These are phyloP conservation scores for Tanacetum coccineum DNA, from an alignment of 129 eudicot genomes.

Conservation along the genomic window DNA sequence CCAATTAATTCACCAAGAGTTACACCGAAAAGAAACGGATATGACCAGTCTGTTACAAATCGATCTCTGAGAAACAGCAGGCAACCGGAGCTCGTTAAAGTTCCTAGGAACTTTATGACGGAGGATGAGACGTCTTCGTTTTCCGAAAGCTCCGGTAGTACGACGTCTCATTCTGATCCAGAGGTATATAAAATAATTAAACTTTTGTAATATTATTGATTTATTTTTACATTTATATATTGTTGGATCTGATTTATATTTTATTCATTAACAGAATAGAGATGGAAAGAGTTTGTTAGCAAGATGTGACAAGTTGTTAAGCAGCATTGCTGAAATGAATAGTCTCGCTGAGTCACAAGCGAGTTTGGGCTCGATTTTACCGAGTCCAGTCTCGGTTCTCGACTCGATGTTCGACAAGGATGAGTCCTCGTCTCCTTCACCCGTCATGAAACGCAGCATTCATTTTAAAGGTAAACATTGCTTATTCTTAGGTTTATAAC, in stretches of 20 bases:
- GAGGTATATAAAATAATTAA: slow-evolving; percentile 46
- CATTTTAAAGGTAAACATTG: slow-evolving; percentile 71
- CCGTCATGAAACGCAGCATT: slow-evolving; percentile 55
- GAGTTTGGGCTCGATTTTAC: slow-evolving; percentile 60
- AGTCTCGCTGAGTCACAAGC: slow-evolving; percentile 55
- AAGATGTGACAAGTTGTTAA: slow-evolving; percentile 77
- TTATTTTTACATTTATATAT: neutral
- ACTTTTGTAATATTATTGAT: neutral
- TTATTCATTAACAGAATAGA: slow-evolving; percentile 38
- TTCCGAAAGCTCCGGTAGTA: slow-evolving; percentile 70
- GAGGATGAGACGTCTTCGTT: slow-evolving; percentile 85
- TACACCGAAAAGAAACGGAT: slow-evolving; percentile 36
- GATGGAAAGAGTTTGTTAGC: slow-evolving; percentile 76
- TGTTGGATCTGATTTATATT: too few relatives aligned
- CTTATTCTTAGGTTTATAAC: too few relatives aligned
- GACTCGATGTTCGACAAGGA: slow-evolving; percentile 84
- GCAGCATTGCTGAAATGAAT: slow-evolving; percentile 86
- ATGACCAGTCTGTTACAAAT: slow-evolving; percentile 31
- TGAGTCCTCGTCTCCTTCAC: slow-evolving; percentile 72
- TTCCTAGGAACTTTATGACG: slow-evolving; percentile 11
- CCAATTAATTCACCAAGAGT: slow-evolving; percentile 63
- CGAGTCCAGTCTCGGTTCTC: slow-evolving; percentile 53
- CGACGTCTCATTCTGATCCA: slow-evolving; percentile 74
- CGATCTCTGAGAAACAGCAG: slow-evolving; percentile 53
- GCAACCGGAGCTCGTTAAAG: slow-evolving; percentile 35